Conservation (phyloP, 768 basidiomycete genomes). For the Termitomyces sp. region DNA sequence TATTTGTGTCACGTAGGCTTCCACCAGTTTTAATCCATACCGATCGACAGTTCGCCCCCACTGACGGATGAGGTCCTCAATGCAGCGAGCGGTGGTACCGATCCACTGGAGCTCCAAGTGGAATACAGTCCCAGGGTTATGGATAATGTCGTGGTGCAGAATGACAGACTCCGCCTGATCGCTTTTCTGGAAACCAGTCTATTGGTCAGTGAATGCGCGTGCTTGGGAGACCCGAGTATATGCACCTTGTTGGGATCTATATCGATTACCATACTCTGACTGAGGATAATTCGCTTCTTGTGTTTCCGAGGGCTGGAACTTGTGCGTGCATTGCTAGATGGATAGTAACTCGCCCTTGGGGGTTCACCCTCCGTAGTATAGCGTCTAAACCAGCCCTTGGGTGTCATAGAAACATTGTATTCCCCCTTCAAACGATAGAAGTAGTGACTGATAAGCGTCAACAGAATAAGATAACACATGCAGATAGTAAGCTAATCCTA, state of each 20-base stretch:
- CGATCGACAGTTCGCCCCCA: slow-evolving; percentile 83
- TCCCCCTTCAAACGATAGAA: slow-evolving; percentile 82
- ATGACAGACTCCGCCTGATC: slow-evolving; percentile 86
- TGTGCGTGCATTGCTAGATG: slow-evolving; percentile 29
- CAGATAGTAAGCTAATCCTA: not conserved
- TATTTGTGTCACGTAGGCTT: slow-evolving; percentile 91
- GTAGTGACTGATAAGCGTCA: slow-evolving; percentile 56
- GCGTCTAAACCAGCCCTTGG: slow-evolving; percentile 68
- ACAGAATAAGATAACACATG: not conserved
- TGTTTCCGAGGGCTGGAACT: slow-evolving; percentile 37
- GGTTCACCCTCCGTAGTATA: slow-evolving; percentile 38
- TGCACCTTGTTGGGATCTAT: slow-evolving; percentile 69
- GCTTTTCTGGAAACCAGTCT: slow-evolving; percentile 52
- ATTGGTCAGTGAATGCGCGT: not conserved
- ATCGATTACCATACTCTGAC: slow-evolving; percentile 89
- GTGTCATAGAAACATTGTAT: slow-evolving; percentile 65
- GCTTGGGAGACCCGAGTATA: not conserved
- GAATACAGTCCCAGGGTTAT: slow-evolving; percentile 91
- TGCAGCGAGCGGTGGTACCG: slow-evolving; percentile 84
- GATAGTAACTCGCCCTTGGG: slow-evolving; percentile 26
- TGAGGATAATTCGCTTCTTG: slow-evolving; percentile 66
- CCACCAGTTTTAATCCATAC: slow-evolving; percentile 88
- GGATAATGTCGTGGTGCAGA: slow-evolving; percentile 91
- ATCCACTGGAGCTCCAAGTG: slow-evolving; percentile 99
- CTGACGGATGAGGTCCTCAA: slow-evolving; percentile 80